Evolutionary conservation across 2,329 filamentous ascomycete species (phyloP), one percentile per base, ranked within the genome.

Genomic region (Fusarium anguioides): DNA sequence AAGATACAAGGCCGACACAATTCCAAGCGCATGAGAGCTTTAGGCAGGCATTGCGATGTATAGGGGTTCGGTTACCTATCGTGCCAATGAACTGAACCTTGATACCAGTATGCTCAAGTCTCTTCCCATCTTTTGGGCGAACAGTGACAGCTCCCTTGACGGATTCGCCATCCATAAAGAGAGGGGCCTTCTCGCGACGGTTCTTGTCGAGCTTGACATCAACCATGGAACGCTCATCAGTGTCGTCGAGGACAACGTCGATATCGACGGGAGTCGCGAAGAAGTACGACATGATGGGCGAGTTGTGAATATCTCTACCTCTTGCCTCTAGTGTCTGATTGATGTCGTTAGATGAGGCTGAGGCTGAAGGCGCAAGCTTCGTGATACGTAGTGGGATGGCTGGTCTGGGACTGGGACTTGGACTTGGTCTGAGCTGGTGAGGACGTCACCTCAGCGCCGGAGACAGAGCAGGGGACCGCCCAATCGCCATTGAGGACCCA

Each of bases 61-160:
- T 47, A 39, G 41, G 49, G 45, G 58, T 48, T n/a, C 58, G 40
- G 81, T 66, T 83, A 96, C 93, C 93, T 84, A 99, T 99, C 66
- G 94, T 96, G 78, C 96, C 96, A 75, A 99, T 97, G 83, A 99
- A 99, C 79, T 99, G 96, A 74, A 99, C 95, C 82, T 99, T 99
- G 86, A 99, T 97, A 73, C 96, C 96, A 12, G 94, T 98, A 80
- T 99, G 96, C 81, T 99, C 96, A 76, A 99, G 85, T 64, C 96
- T 89, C 85, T 98, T 98, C 77, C 96, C 96, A 85, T 99, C 96
- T 81, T 99, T 99, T 47, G 96, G 96, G 71, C 96, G 86, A 71
- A 99, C 90, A 9, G 96, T 99, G 64, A 99, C 94, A 49, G 91
- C 91, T 75, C 95, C 96, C 84, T 97, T 97, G 76, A 99, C 95